A percentile compares a stretch with the other conserved stretches of the same genome.
Evolutionary conservation across 805 yeast genomes (phyloP).

Genomic region (Candida xyloterini): DNA sequence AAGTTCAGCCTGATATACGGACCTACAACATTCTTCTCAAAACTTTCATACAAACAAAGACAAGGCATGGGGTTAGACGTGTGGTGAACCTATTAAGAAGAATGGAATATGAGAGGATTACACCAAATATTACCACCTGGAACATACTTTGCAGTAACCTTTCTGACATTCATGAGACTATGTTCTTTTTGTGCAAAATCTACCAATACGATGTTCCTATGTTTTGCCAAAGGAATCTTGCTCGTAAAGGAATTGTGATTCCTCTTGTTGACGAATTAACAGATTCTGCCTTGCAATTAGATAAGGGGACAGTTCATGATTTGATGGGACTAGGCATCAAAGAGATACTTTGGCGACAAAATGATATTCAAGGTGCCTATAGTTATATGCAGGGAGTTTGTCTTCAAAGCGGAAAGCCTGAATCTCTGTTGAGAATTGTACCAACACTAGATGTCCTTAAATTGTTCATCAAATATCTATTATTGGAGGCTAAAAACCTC

Average conservation of each 20-base stretch:
- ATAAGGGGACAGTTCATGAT: slow-evolving; percentile 1
- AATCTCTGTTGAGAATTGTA: neutral
- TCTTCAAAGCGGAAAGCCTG: neutral
- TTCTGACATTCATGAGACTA: neutral
- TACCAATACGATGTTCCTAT: slow-evolving; percentile 10
- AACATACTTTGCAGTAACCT: slow-evolving; percentile 13
- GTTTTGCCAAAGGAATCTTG: slow-evolving; percentile 3
- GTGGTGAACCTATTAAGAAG: slow-evolving; percentile 3
- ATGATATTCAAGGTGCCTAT: slow-evolving; percentile 5
- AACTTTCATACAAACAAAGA: slow-evolving; percentile 6
- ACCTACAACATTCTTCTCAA: slow-evolving; percentile 15
- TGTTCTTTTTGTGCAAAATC: slow-evolving; percentile 8
- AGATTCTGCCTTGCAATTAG: neutral
- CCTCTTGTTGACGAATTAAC: slow-evolving; percentile 10
- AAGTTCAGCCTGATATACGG: slow-evolving; percentile 5
- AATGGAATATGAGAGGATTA: slow-evolving; percentile 7
- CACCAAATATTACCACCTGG: slow-evolving; percentile 18
- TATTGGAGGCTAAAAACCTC: slow-evolving; percentile 15
- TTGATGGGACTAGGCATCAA: slow-evolving; percentile 7
- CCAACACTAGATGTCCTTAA: slow-evolving; percentile 7
- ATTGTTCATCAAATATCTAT: slow-evolving; percentile 11
- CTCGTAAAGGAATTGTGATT: slow-evolving; percentile 6
- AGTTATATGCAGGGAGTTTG: slow-evolving; percentile 6
- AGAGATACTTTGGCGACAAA: neutral
- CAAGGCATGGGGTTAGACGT: slow-evolving; percentile 11